Base-by-base conservation (phyloP, 1,139 yeast species). In the Blastobotrys persicus region DNA sequence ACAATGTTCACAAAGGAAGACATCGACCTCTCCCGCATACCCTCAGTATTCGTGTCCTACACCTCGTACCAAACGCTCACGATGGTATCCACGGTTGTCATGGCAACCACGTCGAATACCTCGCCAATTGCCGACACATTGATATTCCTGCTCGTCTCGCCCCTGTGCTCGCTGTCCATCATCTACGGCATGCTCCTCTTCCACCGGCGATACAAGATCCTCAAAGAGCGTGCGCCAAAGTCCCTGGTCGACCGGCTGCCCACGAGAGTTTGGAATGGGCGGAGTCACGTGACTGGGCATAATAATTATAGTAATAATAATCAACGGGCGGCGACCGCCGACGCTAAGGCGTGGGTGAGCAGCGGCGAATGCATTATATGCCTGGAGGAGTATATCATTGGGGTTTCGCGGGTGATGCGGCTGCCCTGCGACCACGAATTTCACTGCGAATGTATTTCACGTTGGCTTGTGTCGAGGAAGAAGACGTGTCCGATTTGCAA, bases 371-470 rank as follows among this genome's bases (percentile, higher is more conserved):
- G 76, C 57, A 71, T 69, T 40, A 70, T 72, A 16, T 72, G 76
- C 45, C 61, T 72, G 31, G 76, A 73, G 44, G 71, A 69, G 52
- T 72, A 68, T 49, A 62, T 59, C 7, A 60, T 63, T 9, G 70
- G 69, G 7, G 64, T 59, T 34, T 56, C 66, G 28, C 59, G 55
- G 37, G 68, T 72, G 28, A 64, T 71, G 72, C 60, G 63, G 31
- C 59, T 73, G 32, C 77, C 77, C 1, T 73, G 77, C 52, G 66
- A 65, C 9, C 77, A 73, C 55, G 75, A 72, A 55, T 73, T 70
- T 59, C 77, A 73, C 53, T 62, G 61, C 5, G 64, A 59, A 13
- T 73, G 77, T 55, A 68, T 73, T 20, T 59, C 70, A 12, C 65
- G 66, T 28, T 73, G 77, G 77, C 63, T 71, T 5, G 58, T 69